Base-by-base conservation (phyloP, 257 asterid species). In the Nicotiana sylvestris region DNA sequence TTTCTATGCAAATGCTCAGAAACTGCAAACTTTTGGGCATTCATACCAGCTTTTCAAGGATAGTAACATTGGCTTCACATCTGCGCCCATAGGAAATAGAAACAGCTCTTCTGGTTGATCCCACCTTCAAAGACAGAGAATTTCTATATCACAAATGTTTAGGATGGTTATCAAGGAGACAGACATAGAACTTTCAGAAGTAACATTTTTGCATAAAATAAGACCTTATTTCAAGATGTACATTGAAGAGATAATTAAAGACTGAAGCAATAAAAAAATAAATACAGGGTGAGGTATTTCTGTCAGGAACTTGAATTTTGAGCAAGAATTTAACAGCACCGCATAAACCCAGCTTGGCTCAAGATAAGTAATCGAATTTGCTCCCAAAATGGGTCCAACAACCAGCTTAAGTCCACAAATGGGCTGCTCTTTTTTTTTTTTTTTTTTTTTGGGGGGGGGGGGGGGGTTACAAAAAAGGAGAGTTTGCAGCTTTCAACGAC, bases 61-160 rank as follows among this genome's bases (percentile, higher is more conserved):
- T 81, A 49, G 90, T 37, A 76, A 96, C 86, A 87, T 94, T 96
- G 77, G 84, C 93, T 88, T 91, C 93, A 68, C 98, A 93, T 89
- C 97, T 93, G 89, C 85, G 85, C 66, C 98, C 99, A 89, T 93
- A 94, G 85, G 95, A 92, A 81, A 85, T 86, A 64, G 99, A 97
- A 80, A 96, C 93, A 81, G 92, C 84, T 89, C 91, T 94, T 91
- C 99, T 90, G 82, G 98, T 94, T 81, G 90, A 87, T 87, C 99
- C 98, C 83, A 93, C 93, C 99, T 96, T 82, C 89, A 88, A 55
- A 85, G 81, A 64, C 9, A 84, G 55, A 83, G 9, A 84, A 81
- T 66, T 68, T 46, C 65, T 81, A 66, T 83, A 74, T 77, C 67
- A 69, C 57, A 85, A 79, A 57, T 10, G 84, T 57, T 79, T 69